Base-by-base conservation (phyloP, 2,329 filamentous ascomycete species). In the Bipolaris gigantea region DNA sequence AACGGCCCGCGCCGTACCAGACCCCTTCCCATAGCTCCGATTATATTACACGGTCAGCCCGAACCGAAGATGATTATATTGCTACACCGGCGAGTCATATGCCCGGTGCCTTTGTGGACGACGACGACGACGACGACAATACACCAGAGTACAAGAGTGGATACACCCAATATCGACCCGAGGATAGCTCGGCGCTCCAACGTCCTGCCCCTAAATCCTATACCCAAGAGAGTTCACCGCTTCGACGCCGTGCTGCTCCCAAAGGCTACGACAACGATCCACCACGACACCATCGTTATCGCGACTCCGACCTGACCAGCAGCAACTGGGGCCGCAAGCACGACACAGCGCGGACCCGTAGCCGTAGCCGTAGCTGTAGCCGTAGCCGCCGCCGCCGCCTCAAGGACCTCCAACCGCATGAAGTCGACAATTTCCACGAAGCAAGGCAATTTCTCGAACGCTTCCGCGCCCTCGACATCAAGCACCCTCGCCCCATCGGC, bases 41-140 rank as follows among this genome's bases (percentile, higher is more conserved):
- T 43, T 46, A 43, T 13, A 51, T 51, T 16, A 36, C 48, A 10
- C 41, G 41, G 13, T 25, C 43, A 9, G 48, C 32, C 19, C 52
- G 33, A 23, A 41, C 52, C 10, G 36, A 55, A 38, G 47, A 54
- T 41, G 52, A 55, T 19, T 55, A 55, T 19, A 55, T 55, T 13
- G 48, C 41, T 15, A 40, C 45, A 2, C 43, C 48, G 18, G 40
- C 42, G 19, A 44, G 46, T 23, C 19, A 23, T 9, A 55, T 45
- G 15, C 41, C 33, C 8, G 42, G 41, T 16, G 48, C 27, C 13
- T 41, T 50, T 27, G 30, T 18, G 8, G 32, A 54, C 8, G 35
- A 44, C 9, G 25, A 27, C 5, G n/a, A n/a, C n/a, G 21, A 21
- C n/a, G 23, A 53, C 10, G 30, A 42, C 16, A 8, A 30, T 11